Evolutionary conservation across 2,329 filamentous ascomycete species (phyloP), one percentile per base, ranked within the genome.

Genomic region (Colletotrichum destructivum): DNA sequence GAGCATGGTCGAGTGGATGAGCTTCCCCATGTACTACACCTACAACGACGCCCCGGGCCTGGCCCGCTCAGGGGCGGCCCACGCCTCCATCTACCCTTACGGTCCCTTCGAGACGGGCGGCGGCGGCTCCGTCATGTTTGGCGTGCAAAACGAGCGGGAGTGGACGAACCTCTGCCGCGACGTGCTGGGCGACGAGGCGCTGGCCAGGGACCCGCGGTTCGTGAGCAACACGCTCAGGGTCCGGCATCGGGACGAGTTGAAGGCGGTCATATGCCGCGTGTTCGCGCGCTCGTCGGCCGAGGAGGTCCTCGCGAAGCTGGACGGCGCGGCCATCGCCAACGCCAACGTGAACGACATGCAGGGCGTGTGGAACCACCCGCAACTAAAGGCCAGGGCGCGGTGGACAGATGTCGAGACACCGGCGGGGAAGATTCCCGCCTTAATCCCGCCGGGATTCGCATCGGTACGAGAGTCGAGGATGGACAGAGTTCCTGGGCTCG

Each of bases 1-100:
- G 75, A 84, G 84, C 59, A 88, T 89, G 87, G 81, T 85, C 0
- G 88, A 90, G 75, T 90, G 88, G 88, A 90, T 89, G 88, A 80
- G 80, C 0, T 90, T 89, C 59, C 88, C 87, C 0, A 76, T 88
- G 74, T 88, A 89, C 74, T 90, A 89, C 71, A 79, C 87, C 0
- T 87, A 82, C 71, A 78, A 87, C 2, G 83, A 82, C 3, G 83
- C 85, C 3, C 73, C 82, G 0, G 79, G 82, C 0, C 87, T 87
- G 0, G 77, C 78, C 2, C 81, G 85, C 2, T 83, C 83, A 0
- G 88, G 88, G 1, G 87, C 88, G 0, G 84, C 86, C 1, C 88
- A 90, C 71, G 86, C 87, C 0, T 80, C 85, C 0, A 88, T 90
- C 7, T 90, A 89, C 71, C 88, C 88, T 0, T 90, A 89, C 59